Conservation (phyloP, 1,284 basidiomycete genomes). For the Leccinum subrobustum region DNA sequence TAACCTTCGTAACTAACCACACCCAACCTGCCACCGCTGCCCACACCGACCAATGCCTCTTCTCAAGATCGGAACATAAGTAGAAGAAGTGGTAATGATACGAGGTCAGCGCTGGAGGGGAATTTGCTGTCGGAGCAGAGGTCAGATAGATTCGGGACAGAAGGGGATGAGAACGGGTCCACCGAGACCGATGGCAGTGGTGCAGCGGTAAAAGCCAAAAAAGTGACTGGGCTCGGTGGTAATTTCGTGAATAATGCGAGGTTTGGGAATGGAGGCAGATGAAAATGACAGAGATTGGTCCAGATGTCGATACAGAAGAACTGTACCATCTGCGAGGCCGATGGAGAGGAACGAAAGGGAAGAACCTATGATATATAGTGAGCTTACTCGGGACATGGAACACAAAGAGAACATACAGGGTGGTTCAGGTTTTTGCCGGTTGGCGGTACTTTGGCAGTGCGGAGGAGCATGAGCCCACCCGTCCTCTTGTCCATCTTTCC, state of each 20-base stretch:
- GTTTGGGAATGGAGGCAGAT: constrained; percentile 76
- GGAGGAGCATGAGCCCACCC: constrained; percentile 64
- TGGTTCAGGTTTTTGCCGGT: constrained; percentile 64
- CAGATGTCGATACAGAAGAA: constrained; percentile 87
- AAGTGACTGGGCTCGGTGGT: constrained; percentile 88
- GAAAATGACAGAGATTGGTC: constrained; percentile 81
- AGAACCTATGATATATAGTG: constrained; percentile 18
- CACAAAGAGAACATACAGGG: constrained; percentile 53
- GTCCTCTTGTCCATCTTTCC: constrained; percentile 73
- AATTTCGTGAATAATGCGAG: constrained; percentile 77
- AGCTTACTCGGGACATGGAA: neutral
- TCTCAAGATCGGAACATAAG: constrained; percentile 43
- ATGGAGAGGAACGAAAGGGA: constrained; percentile 85
- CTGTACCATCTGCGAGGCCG: constrained; percentile 93
- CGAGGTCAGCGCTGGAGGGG: constrained; percentile 58
- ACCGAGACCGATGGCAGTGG: constrained; percentile 27
- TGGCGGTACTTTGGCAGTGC: constrained; percentile 79
- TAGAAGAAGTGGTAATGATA: constrained; percentile 29
- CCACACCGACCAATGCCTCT: constrained; percentile 90
- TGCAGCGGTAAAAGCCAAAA: constrained; percentile 83
- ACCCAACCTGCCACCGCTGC: constrained; percentile 79
- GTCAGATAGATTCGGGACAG: constrained; percentile 1
- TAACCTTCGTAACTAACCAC: constrained; percentile 91
- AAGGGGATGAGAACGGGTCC: constrained; percentile 17
- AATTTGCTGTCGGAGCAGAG: constrained; percentile 1